Evolutionary conservation across 2,329 filamentous ascomycete genomes (phyloP).

Genomic region (Nemania bipapillata): DNA sequence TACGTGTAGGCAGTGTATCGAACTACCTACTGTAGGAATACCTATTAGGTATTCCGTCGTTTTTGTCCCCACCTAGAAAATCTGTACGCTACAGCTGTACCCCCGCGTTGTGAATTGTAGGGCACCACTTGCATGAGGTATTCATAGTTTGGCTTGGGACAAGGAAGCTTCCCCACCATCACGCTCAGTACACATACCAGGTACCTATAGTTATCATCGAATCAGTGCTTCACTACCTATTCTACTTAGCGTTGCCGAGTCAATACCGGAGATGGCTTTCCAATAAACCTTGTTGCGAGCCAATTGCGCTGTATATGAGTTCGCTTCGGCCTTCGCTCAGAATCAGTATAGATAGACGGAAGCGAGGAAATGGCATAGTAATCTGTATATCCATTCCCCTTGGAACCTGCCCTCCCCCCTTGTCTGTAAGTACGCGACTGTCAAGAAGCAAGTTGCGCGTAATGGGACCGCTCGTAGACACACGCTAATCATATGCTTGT

Average conservation of each 20-base stretch:
- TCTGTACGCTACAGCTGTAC: not conserved
- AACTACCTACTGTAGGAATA: conserved; percentile 1
- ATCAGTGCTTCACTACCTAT: conserved; percentile 30
- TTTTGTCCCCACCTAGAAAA: conserved; percentile 18
- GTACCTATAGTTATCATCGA: not conserved
- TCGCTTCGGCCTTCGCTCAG: conserved; percentile 7
- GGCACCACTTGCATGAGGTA: conserved; percentile 30
- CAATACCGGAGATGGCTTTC: conserved; percentile 18
- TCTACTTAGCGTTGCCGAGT: conserved; percentile 30
- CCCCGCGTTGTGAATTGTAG: conserved; percentile 17
- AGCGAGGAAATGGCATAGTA: not conserved
- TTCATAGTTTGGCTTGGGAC: conserved; percentile 24
- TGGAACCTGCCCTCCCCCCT: not conserved
- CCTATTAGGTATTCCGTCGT: not conserved
- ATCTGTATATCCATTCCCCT: conserved; percentile 6
- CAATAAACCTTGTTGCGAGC: conserved; percentile 10
- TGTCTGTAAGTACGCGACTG: conserved; percentile 15
- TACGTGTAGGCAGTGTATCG: not conserved
- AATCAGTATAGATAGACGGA: not conserved
- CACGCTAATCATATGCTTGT: not conserved
- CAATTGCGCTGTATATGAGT: conserved; percentile 26
- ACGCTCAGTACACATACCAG: not conserved
- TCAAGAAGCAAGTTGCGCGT: conserved; percentile 9
- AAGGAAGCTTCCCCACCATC: conserved; percentile 12
- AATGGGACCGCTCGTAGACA: conserved; percentile 5